Percentiles rank a stretch among this genome's conserved stretches.
Evolutionary conservation across 2,329 filamentous ascomycete genomes (phyloP).

Genomic region (Alternaria incomplexa): DNA sequence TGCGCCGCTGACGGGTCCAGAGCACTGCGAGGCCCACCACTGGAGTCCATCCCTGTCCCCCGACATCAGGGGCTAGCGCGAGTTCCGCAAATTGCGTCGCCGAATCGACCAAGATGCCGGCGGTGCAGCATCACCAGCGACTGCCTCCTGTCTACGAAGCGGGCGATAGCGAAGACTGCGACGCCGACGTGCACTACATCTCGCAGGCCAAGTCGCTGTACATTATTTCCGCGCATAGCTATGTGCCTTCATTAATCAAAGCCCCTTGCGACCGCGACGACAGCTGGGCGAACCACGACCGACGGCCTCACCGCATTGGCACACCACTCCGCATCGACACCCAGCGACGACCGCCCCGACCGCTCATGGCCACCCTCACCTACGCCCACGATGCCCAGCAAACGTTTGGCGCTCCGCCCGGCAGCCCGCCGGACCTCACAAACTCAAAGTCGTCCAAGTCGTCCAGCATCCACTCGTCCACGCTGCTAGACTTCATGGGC

Average conservation of each 20-base stretch:
- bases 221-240: slow-evolving; percentile 46
- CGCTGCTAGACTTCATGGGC: slow-evolving; percentile 67
- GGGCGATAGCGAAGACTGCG: slow-evolving; percentile 9
- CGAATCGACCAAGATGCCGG: slow-evolving; percentile 31
- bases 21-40: slow-evolving; percentile 22
- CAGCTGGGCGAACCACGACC: slow-evolving; percentile 25
- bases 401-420: slow-evolving; percentile 58
- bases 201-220: slow-evolving; percentile 34
- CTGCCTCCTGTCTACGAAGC: slow-evolving; percentile 17
- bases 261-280: slow-evolving; percentile 32
- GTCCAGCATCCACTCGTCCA: slow-evolving; percentile 83
- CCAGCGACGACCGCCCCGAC: slow-evolving; percentile 34
- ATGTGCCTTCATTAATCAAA: slow-evolving; percentile 42
- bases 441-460: slow-evolving; percentile 89
- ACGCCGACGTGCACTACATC: slow-evolving; percentile 26
- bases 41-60: slow-evolving; percentile 13
- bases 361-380: slow-evolving; percentile 47
- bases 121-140: slow-evolving; percentile 30
- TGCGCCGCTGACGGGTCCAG: slow-evolving; percentile 18
- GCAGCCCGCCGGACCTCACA: slow-evolving; percentile 79
- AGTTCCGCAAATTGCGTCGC: slow-evolving; percentile 39
- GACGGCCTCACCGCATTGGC: slow-evolving; percentile 31
- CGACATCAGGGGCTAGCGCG: slow-evolving; percentile 15
- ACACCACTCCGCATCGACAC: slow-evolving; percentile 19
- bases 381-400: slow-evolving; percentile 34